phyloP scores from a whole-genome alignment of 768 basidiomycete species.

The Agrocybe pediades region DNA sequence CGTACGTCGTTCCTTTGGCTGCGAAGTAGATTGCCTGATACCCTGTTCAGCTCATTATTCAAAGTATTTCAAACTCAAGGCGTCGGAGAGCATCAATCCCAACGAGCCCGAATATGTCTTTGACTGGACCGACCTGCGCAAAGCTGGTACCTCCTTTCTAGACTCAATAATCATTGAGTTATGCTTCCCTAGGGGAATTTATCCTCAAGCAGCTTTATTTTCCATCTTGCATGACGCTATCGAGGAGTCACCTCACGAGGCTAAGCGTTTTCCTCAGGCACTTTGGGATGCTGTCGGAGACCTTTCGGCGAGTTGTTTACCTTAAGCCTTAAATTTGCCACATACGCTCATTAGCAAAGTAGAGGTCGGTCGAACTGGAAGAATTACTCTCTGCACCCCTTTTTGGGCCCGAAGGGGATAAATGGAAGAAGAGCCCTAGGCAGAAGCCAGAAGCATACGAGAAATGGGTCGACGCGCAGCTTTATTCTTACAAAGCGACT shows the following conservation, averaged over 20 bases:
- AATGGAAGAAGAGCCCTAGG: slow-evolving; percentile 50
- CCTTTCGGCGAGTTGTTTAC: slow-evolving; percentile 56
- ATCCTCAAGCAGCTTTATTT: slow-evolving; percentile 67
- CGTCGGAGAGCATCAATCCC: slow-evolving; percentile 32
- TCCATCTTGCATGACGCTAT: slow-evolving; percentile 71
- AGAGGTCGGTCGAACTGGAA: slow-evolving; percentile 70
- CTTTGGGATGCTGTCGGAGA: slow-evolving; percentile 85
- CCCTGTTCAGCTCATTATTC: slow-evolving; percentile 61
- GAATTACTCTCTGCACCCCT: slow-evolving; percentile 66
- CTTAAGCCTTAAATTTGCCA: background rate
- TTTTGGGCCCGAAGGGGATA: slow-evolving; percentile 53
- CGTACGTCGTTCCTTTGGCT: slow-evolving; percentile 43
- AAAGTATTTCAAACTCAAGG: slow-evolving; percentile 69
- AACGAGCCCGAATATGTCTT: slow-evolving; percentile 61
- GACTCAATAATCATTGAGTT: slow-evolving; percentile 85
- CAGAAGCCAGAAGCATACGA: slow-evolving; percentile 64
- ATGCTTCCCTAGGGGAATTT: slow-evolving; percentile 70
- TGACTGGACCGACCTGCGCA: slow-evolving; percentile 62
- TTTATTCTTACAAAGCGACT: slow-evolving; percentile 60
- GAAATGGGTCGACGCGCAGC: slow-evolving; percentile 69
- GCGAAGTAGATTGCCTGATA: slow-evolving; percentile 1
- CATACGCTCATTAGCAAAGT: background rate
- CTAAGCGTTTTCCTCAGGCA: slow-evolving; percentile 74
- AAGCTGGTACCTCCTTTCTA: slow-evolving; percentile 73
- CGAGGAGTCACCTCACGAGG: slow-evolving; percentile 72